phyloP scores from a whole-genome alignment of 2,329 filamentous ascomycete species.

The Hypoxylon sp. region DNA sequence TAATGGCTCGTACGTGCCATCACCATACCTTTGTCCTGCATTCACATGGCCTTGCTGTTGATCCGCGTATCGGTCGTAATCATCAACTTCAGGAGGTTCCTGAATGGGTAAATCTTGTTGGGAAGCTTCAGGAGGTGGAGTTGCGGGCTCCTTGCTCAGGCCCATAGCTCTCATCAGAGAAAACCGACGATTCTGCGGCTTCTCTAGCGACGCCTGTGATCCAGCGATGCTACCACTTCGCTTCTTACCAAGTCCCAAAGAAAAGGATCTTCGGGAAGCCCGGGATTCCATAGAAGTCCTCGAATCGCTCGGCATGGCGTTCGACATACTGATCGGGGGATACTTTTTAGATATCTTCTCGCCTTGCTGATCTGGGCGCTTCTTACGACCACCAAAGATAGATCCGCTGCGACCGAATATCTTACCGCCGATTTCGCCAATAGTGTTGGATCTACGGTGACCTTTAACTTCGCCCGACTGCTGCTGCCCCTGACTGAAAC shows the following conservation, averaged over 20 bases:
- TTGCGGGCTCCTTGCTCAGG: slow-evolving; percentile 67
- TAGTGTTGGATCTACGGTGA: slow-evolving; percentile 81
- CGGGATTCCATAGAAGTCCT: slow-evolving; percentile 80
- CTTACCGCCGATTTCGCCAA: slow-evolving; percentile 85
- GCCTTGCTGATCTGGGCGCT: slow-evolving; percentile 52
- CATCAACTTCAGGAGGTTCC: slow-evolving; percentile 59
- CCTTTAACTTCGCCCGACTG: slow-evolving; percentile 62
- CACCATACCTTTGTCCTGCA: slow-evolving; percentile 55
- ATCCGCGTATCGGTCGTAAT: slow-evolving; percentile 57
- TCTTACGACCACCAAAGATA: slow-evolving; percentile 75
- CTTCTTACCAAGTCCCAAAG: slow-evolving; percentile 78
- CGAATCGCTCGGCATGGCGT: slow-evolving; percentile 72
- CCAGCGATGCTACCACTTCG: slow-evolving; percentile 75
- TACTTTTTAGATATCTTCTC: slow-evolving; percentile 79
- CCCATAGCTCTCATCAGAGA: slow-evolving; percentile 79
- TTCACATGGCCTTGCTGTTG: slow-evolving; percentile 42
- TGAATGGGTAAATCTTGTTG: slow-evolving; percentile 69
- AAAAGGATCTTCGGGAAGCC: slow-evolving; percentile 77
- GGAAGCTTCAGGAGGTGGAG: slow-evolving; percentile 64
- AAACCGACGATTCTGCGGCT: slow-evolving; percentile 71
- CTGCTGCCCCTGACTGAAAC: slow-evolving; percentile 70
- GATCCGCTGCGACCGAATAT: slow-evolving; percentile 88
- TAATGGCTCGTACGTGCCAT: slow-evolving; percentile 57
- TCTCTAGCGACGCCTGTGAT: slow-evolving; percentile 70
- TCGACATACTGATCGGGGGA: slow-evolving; percentile 92